A percentile compares a stretch with the other conserved stretches of the same genome.
Conservation (phyloP, 75 land plant genomes). For the Sequoiadendron giganteum region DNA sequence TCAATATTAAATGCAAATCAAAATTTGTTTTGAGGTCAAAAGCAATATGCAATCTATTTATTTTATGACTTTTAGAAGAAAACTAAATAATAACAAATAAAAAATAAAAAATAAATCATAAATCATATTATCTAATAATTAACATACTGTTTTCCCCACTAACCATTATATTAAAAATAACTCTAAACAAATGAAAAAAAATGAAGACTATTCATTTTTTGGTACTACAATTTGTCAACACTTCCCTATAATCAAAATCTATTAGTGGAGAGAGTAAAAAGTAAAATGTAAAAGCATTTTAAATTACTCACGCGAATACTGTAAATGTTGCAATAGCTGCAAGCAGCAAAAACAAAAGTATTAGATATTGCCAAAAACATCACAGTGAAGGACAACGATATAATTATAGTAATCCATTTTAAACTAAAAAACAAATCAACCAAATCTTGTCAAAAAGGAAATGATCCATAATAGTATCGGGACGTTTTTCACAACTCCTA, state of each 20-base stretch:
- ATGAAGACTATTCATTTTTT: no score
- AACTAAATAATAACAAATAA: no score
- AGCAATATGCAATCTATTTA: no score
- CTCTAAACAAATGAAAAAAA: no score
- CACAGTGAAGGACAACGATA: background rate
- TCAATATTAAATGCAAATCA: no score
- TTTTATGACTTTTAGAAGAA: no score
- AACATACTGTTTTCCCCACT: no score
- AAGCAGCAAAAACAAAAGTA: conserved; percentile 4
- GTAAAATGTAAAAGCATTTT: background rate
- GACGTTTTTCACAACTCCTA: conserved; percentile 10
- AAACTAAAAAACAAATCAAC: background rate
- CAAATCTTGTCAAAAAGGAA: background rate
- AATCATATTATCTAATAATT: no score
- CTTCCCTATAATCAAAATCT: background rate
- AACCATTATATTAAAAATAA: no score
- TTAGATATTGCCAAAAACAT: conserved; percentile 6
- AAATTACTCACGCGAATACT: conserved; percentile 7
- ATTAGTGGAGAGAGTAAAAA: background rate
- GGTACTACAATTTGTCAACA: no score
- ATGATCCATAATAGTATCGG: conserved; percentile 10
- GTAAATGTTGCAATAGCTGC: background rate
- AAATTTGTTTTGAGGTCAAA: no score
- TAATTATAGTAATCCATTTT: background rate
- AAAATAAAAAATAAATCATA: no score